Conservation (phyloP, 2,329 filamentous ascomycete genomes). For the Paecilomyces sp. region DNA sequence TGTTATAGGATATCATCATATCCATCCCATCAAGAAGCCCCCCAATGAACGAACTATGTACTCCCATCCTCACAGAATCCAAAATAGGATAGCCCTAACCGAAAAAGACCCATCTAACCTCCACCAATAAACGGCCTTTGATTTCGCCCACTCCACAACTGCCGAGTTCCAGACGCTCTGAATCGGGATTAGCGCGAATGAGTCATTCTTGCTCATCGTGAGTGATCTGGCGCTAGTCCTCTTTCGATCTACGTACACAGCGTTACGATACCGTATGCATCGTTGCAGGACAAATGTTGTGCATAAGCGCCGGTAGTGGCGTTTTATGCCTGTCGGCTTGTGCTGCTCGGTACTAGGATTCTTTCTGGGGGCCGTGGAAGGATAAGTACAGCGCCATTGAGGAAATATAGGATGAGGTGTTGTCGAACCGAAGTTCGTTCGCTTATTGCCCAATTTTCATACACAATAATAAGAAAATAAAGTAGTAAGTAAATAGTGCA, state of each 20-base stretch:
- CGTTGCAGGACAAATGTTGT: not conserved
- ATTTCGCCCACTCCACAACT: not conserved
- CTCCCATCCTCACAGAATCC: not conserved
- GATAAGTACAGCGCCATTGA: no score
- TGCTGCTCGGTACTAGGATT: no score
- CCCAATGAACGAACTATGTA: no score
- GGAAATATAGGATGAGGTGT: no score
- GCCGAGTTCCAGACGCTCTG: not conserved
- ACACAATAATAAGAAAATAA: no score
- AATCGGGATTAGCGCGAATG: not conserved
- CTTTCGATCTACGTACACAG: not conserved
- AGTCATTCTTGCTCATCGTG: not conserved
- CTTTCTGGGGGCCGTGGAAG: no score
- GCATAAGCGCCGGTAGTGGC: not conserved
- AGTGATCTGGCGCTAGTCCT: not conserved
- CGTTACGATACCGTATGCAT: not conserved
- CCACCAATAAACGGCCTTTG: not conserved
- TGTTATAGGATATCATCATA: no score
- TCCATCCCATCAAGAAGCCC: no score
- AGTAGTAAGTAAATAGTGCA: no score
- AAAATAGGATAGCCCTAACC: not conserved
- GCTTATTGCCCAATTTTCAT: no score
- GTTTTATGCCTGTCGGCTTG: no score
- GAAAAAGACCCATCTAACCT: not conserved
- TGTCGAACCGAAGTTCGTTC: no score